Percentiles rank a stretch among this genome's conserved stretches.
These are phyloP conservation scores for Eutrema yunnanense DNA, from an alignment of 345 rosid genomes.

Conservation along the genomic window DNA sequence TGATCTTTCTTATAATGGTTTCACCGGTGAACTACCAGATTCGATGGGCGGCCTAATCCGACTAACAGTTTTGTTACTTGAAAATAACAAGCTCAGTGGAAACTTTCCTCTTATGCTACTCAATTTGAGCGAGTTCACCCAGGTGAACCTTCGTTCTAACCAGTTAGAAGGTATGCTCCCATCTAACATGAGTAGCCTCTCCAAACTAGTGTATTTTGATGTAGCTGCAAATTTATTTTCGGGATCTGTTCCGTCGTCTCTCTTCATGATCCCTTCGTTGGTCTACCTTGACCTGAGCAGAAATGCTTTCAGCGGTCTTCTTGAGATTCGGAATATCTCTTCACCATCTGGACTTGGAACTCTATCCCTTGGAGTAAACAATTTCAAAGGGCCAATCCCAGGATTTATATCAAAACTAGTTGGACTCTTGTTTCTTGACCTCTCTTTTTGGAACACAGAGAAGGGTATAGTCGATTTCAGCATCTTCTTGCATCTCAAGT, in stretches of 20 bases:
- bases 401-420: constrained; percentile 10
- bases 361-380: constrained; percentile 12
- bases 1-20: constrained; percentile 23
- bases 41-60: constrained; percentile 3
- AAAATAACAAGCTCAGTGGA: background rate
- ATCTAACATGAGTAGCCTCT: constrained; percentile 15
- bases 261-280: constrained; percentile 19
- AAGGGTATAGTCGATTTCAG: background rate
- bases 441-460: background rate
- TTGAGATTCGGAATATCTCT: constrained; percentile 8
- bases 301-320: constrained; percentile 2
- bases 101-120: background rate
- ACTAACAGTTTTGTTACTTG: background rate
- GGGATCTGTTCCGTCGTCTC: background rate
- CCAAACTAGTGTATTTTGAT: background rate
- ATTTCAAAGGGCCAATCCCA: constrained; percentile 25
- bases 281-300: background rate
- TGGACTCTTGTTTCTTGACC: background rate
- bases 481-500: constrained; percentile 17
- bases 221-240: background rate
- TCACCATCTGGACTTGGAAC: background rate
- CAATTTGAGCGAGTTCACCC: background rate
- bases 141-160: background rate
- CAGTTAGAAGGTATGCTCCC: constrained; percentile 10
- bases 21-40: constrained; percentile 22